These are phyloP conservation scores for Lachnellula subtilissima DNA, from an alignment of 2,329 filamentous ascomycete genomes.

Conservation along the genomic window DNA sequence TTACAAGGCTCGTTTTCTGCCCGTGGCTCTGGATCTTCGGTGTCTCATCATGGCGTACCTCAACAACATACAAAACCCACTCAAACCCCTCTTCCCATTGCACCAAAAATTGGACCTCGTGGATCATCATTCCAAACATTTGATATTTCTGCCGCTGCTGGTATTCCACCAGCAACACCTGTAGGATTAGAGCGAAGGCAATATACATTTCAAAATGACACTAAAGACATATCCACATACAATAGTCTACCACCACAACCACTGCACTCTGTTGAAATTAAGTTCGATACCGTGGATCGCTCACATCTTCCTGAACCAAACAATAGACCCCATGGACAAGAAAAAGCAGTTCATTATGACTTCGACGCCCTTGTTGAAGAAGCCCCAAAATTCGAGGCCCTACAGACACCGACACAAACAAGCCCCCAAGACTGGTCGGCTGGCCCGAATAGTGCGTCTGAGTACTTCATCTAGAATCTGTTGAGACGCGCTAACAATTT, in stretches of 20 bases:
- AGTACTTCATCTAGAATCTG: constrained; percentile 4
- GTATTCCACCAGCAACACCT: constrained; percentile 1
- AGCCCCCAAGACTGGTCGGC: constrained; percentile 13
- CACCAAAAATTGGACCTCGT: constrained; percentile 11
- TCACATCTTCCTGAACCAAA: constrained; percentile 17
- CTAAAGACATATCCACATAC: background rate
- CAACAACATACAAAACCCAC: background rate
- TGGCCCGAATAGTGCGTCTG: constrained; percentile 13
- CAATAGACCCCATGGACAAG: constrained; percentile 1
- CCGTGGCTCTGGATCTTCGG: constrained; percentile 2
- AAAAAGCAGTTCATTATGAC: constrained; percentile 21
- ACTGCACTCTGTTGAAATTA: background rate
- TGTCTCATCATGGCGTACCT: constrained; percentile 1
- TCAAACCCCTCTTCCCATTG: constrained; percentile 3
- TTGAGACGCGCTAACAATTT: constrained; percentile 12
- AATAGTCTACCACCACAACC: background rate
- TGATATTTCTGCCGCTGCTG: constrained; percentile 1
- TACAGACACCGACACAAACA: constrained; percentile 2
- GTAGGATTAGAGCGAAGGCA: constrained; percentile 2
- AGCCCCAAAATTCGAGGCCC: constrained; percentile 1
- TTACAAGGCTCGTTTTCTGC: constrained; percentile 3
- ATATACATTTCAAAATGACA: constrained; percentile 4
- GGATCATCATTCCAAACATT: background rate
- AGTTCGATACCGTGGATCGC: constrained; percentile 14
- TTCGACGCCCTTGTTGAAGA: constrained; percentile 21